Conservation (phyloP, 257 asterid genomes). For the Ajuga chamaepitys region DNA sequence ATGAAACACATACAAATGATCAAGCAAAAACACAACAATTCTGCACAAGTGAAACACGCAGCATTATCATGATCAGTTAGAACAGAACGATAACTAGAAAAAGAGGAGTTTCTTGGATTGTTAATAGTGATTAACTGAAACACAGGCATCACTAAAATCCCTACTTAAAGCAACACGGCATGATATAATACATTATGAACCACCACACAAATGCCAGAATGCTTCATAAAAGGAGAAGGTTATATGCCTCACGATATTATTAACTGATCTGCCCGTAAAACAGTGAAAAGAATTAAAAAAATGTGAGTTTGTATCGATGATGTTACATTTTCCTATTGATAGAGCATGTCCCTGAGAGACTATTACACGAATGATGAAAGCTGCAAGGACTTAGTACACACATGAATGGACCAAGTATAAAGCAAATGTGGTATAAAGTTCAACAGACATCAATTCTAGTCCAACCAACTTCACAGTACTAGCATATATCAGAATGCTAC, state of each 20-base stretch:
- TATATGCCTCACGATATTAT: background rate
- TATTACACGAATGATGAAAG: slow-evolving; percentile 1
- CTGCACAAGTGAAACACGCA: background rate
- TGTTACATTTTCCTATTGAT: background rate
- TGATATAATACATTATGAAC: slow-evolving; percentile 1
- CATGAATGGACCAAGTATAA: background rate
- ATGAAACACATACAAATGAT: background rate
- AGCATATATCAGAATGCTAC: slow-evolving; percentile 5
- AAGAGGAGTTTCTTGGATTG: slow-evolving; percentile 13
- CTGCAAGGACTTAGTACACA: background rate
- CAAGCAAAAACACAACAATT: background rate
- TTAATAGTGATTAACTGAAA: background rate
- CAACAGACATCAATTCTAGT: background rate
- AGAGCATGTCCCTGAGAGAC: background rate
- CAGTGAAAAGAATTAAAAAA: background rate
- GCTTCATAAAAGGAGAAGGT: background rate
- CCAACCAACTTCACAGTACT: background rate
- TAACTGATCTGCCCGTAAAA: background rate
- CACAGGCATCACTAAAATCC: background rate
- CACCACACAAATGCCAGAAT: background rate
- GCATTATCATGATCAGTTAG: background rate
- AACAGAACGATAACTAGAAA: slow-evolving; percentile 6
- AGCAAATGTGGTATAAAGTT: background rate
- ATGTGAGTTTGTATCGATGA: background rate
- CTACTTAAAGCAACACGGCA: slow-evolving; percentile 1